Evolutionary conservation across 2,329 filamentous ascomycete genomes (phyloP).

Genomic region (Fusarium sp.): DNA sequence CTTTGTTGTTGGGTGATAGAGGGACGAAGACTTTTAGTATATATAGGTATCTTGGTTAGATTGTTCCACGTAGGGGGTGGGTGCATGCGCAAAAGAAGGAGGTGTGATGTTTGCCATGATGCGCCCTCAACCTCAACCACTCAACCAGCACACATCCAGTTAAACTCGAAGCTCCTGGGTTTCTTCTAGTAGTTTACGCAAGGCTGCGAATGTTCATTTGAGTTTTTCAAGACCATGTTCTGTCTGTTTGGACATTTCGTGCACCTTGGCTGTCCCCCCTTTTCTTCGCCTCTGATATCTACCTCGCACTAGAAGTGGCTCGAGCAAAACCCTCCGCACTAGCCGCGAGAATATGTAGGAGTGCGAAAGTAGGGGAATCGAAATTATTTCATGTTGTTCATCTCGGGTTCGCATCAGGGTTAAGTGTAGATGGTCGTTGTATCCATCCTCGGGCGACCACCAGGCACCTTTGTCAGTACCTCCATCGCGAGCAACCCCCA

Average conservation of each 20-base stretch:
- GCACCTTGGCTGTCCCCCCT: not conserved
- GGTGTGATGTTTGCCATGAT: not conserved
- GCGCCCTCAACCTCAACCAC: not conserved
- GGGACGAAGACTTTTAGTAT: not conserved
- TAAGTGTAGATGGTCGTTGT: not conserved
- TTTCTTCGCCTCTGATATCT: not conserved
- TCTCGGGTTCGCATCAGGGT: not conserved
- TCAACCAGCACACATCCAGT: not conserved
- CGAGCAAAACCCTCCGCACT: not conserved
- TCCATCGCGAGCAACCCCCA: not conserved
- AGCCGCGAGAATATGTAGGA: not conserved
- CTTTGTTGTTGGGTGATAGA: not conserved
- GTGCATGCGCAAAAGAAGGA: not conserved
- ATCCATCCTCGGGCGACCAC: not conserved
- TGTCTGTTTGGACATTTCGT: not conserved
- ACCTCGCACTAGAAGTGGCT: not conserved
- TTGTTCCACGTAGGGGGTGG: not conserved
- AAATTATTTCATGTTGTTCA: not conserved
- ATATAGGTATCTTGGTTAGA: not conserved
- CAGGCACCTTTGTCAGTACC: not conserved
- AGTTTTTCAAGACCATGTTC: not conserved
- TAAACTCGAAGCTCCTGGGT: not conserved
- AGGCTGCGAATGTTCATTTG: not conserved
- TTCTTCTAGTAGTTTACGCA: rapidly evolving
- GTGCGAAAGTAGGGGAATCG: not conserved